These are phyloP conservation scores for Euphrasia arctica DNA, from an alignment of 305 asterid genomes.

Conservation along the genomic window DNA sequence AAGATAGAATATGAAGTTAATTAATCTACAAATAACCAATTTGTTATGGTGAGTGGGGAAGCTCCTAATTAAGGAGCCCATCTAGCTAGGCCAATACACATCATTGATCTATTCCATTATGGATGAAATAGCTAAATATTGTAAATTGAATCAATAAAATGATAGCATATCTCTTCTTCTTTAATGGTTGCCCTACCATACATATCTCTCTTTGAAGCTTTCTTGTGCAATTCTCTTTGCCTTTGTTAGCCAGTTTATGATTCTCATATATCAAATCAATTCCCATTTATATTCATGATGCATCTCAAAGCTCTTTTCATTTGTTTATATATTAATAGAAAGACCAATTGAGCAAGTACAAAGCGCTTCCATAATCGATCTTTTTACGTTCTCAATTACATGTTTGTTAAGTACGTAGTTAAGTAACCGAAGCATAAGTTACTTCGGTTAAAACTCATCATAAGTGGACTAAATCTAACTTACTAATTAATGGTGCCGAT, in stretches of 20 bases:
- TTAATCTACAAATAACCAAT: neutral
- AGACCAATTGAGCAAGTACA: constrained; percentile 25
- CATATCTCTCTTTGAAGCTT: constrained; percentile 19
- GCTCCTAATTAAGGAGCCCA: constrained; percentile 24
- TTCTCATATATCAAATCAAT: constrained; percentile 43
- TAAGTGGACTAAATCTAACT: constrained; percentile 19
- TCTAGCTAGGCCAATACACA: constrained; percentile 40
- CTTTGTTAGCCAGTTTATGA: constrained; percentile 36
- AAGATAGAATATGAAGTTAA: constrained; percentile 15
- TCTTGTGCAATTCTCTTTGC: constrained; percentile 30
- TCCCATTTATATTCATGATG: constrained; percentile 33
- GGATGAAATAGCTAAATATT: constrained; percentile 25
- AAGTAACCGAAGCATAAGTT: constrained; percentile 6
- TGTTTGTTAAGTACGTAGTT: neutral
- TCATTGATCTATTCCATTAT: constrained; percentile 29
- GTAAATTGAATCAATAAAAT: constrained; percentile 33
- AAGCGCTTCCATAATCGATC: neutral
- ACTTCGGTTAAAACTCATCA: constrained; percentile 43
- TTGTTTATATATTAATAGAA: constrained; percentile 10
- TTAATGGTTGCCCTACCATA: constrained; percentile 53
- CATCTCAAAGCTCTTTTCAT: constrained; percentile 22
- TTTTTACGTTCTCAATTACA: constrained; percentile 1
- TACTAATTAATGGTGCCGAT: constrained; percentile 23
- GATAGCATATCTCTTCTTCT: constrained; percentile 39
- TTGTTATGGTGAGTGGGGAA: constrained; percentile 44